Evolutionary conservation across 148 eudicot species (phyloP).

Genomic region (Silene latifolia): DNA sequence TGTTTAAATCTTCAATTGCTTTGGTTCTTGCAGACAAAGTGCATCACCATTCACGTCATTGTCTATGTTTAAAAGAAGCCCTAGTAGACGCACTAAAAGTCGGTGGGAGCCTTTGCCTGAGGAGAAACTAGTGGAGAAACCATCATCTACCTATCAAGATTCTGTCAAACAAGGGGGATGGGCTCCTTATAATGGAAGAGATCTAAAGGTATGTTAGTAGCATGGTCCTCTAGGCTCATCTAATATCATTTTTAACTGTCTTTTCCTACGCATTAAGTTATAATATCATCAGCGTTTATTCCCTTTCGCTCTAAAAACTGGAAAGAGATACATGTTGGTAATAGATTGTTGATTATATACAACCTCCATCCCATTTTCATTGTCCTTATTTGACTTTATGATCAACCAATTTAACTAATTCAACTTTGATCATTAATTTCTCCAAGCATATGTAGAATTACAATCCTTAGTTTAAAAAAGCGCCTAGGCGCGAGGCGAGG

Average conservation of each 20-base stretch:
- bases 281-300: background rate
- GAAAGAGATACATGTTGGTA: background rate
- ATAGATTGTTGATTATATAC: too few relatives aligned
- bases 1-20: constrained; percentile 15
- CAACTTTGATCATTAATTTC: too few relatives aligned
- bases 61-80: constrained; percentile 64
- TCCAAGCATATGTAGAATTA: too few relatives aligned
- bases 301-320: background rate
- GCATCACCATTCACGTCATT: constrained; percentile 40
- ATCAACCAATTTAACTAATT: too few relatives aligned
- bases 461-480: too few relatives aligned
- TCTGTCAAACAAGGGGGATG: constrained; percentile 57
- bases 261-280: background rate
- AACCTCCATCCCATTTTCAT: too few relatives aligned
- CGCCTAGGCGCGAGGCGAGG: too few relatives aligned
- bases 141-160: constrained; percentile 38
- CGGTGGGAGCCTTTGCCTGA: constrained; percentile 96
- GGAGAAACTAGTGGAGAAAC: constrained; percentile 52
- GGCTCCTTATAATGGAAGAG: constrained; percentile 45
- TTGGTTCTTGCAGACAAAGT: constrained; percentile 40
- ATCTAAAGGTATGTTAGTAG: constrained; percentile 52
- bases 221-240: constrained; percentile 1
- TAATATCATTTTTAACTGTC: background rate
- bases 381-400: too few relatives aligned
- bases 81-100: constrained; percentile 84